A percentile compares a stretch with the other conserved stretches of the same genome.
Conservation (phyloP, 441 rosid species). For the Mallotus japonicus region DNA sequence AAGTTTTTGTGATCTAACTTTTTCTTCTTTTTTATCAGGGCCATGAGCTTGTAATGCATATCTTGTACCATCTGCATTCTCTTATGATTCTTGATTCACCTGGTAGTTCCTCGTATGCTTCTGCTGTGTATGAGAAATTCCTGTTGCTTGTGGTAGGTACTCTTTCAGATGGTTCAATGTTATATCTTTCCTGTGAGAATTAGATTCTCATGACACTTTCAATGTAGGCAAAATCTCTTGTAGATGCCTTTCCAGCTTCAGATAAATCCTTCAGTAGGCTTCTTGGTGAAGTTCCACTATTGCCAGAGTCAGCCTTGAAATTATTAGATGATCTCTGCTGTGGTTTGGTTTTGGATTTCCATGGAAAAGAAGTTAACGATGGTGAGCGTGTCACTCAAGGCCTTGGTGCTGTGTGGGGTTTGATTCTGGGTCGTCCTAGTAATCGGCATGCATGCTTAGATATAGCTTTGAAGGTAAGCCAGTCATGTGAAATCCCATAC, state of each 20-base stretch:
- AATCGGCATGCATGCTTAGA: conserved; percentile 85
- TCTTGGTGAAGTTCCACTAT: conserved; percentile 90
- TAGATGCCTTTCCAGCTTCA: conserved; percentile 87
- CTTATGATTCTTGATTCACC: conserved; percentile 46
- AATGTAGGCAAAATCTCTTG: conserved; percentile 82
- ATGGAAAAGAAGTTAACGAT: conserved; percentile 71
- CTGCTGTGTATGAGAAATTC: conserved; percentile 71
- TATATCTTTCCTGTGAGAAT: conserved; percentile 27
- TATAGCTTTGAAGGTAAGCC: conserved; percentile 84
- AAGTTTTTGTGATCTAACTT: conserved; percentile 12
- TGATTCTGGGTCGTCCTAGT: conserved; percentile 91
- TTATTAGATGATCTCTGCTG: conserved; percentile 84
- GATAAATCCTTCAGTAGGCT: conserved; percentile 97
- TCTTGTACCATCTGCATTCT: conserved; percentile 83
- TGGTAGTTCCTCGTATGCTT: conserved; percentile 53
- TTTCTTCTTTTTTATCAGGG: conserved; percentile 56
- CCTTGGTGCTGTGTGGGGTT: conserved; percentile 98
- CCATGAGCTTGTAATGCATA: conserved; percentile 86
- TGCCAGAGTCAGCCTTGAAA: conserved; percentile 77
- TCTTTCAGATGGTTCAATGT: conserved; percentile 17
- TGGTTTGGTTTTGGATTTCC: conserved; percentile 56
- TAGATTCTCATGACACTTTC: conserved; percentile 32
- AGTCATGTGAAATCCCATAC: conserved; percentile 17
- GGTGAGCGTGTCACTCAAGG: conserved; percentile 98
- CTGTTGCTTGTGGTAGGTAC: conserved; percentile 82